Conservation (phyloP, 2,329 filamentous ascomycete genomes). For the Phyllosticta citribraziliensis region DNA sequence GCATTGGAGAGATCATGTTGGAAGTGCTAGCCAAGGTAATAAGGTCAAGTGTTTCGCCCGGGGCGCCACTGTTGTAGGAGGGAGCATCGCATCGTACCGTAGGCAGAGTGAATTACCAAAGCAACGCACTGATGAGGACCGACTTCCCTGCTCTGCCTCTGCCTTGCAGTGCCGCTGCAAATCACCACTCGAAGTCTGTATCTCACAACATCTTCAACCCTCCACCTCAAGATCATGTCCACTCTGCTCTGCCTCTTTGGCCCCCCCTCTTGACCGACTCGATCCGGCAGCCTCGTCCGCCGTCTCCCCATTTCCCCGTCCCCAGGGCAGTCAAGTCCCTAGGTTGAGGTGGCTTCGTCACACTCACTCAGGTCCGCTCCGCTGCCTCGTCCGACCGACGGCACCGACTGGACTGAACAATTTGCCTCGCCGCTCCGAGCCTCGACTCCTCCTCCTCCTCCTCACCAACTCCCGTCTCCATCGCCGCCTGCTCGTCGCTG, state of each 20-base stretch:
- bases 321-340: no score
- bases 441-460: background rate
- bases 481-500: no score
- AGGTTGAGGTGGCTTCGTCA: no score
- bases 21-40: no score
- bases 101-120: slow-evolving; percentile 7
- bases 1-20: no score
- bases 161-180: slow-evolving; percentile 2
- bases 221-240: slow-evolving; percentile 2
- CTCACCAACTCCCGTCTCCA: background rate
- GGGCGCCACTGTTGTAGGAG: background rate
- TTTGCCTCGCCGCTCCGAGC: background rate
- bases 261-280: background rate
- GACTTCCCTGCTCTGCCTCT: background rate
- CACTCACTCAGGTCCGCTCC: background rate
- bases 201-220: background rate
- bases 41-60: background rate
- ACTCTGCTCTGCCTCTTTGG: slow-evolving; percentile 1
- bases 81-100: no score
- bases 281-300: slow-evolving; percentile 8
- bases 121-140: slow-evolving; percentile 1
- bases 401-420: background rate
- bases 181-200: background rate
- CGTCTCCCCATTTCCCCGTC: slow-evolving; percentile 11
- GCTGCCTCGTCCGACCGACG: slow-evolving; percentile 10